Evolutionary conservation across 495 filamentous ascomycete species (phyloP).

Genomic region (Talaromyces wortmannii): DNA sequence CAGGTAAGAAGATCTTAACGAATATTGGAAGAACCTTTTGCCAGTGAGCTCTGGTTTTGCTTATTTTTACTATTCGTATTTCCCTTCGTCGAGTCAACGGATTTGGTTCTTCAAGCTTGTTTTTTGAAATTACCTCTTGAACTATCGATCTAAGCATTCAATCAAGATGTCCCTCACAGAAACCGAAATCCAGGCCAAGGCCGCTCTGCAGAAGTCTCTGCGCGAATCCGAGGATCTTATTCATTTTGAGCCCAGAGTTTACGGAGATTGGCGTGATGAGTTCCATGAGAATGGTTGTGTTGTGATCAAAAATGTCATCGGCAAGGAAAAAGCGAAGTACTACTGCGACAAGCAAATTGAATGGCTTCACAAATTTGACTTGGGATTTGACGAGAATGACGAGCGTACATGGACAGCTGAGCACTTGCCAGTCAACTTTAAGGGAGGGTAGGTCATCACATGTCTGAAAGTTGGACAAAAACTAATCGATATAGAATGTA

Average conservation of each 20-base stretch:
- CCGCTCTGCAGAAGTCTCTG: constrained; percentile 1
- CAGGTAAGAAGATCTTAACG: no score
- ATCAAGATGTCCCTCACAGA: constrained; percentile 7
- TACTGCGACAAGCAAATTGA: constrained; percentile 25
- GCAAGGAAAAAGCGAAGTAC: constrained; percentile 19
- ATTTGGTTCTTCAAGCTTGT: background rate
- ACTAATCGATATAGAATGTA: constrained; percentile 14
- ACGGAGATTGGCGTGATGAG: constrained; percentile 34
- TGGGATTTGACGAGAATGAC: constrained; percentile 29
- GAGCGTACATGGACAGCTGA: constrained; percentile 30
- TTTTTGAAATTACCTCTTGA: background rate
- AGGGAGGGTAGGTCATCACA: constrained; percentile 18
- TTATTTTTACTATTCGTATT: background rate
- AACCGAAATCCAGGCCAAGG: constrained; percentile 10
- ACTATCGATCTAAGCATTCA: background rate
- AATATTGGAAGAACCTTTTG: background rate
- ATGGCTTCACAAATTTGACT: constrained; percentile 31
- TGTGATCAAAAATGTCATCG: constrained; percentile 25
- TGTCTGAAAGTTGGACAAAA: background rate
- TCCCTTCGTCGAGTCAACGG: background rate
- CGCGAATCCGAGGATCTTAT: constrained; percentile 10
- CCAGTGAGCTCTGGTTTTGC: background rate
- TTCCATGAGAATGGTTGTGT: constrained; percentile 27
- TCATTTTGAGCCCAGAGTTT: constrained; percentile 11
- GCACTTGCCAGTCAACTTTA: constrained; percentile 29